Conservation (phyloP, 148 eudicot species). For the Camellia lanceoleosa region DNA sequence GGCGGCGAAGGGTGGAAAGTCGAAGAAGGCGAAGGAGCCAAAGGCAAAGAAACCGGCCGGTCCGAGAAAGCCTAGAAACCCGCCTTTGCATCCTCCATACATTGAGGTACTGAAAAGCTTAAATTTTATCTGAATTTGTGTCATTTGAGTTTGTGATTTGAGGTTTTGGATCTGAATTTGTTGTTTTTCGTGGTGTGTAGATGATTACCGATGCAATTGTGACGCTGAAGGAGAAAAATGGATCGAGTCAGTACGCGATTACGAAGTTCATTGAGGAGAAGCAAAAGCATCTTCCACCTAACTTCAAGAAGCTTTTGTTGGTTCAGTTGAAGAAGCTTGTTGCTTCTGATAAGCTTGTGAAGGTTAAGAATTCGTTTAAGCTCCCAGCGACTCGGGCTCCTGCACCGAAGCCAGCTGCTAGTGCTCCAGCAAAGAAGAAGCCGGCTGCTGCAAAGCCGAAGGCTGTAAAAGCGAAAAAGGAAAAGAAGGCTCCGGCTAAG, state of each 20-base stretch:
- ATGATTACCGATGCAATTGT: slow-evolving; percentile 51
- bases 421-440: slow-evolving; percentile 23
- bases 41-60: slow-evolving; percentile 33
- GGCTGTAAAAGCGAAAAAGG: slow-evolving; percentile 6
- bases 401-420: slow-evolving; percentile 22
- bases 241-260: slow-evolving; percentile 67
- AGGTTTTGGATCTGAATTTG: slow-evolving; percentile 8
- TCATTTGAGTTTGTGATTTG: not conserved
- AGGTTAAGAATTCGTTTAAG: slow-evolving; percentile 52
- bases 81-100: slow-evolving; percentile 53
- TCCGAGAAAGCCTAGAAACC: slow-evolving; percentile 24
- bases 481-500: slow-evolving; percentile 20
- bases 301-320: slow-evolving; percentile 50
- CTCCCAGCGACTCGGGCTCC: slow-evolving; percentile 30
- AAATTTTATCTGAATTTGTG: not conserved
- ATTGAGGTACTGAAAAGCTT: slow-evolving; percentile 28
- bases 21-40: slow-evolving; percentile 31
- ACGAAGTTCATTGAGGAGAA: slow-evolving; percentile 59
- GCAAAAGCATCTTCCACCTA: slow-evolving; percentile 48
- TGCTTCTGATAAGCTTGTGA: slow-evolving; percentile 33
- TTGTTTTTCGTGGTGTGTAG: slow-evolving; percentile 17
- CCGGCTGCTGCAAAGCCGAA: slow-evolving; percentile 28
- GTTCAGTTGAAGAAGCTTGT: slow-evolving; percentile 39
- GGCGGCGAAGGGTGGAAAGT: slow-evolving; percentile 21
- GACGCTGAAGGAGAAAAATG: slow-evolving; percentile 58